A percentile compares a stretch with the other conserved stretches of the same genome.
phyloP scores from a whole-genome alignment of 2,329 filamentous ascomycete genomes.

The Aspergillus oerlinghausenensis region DNA sequence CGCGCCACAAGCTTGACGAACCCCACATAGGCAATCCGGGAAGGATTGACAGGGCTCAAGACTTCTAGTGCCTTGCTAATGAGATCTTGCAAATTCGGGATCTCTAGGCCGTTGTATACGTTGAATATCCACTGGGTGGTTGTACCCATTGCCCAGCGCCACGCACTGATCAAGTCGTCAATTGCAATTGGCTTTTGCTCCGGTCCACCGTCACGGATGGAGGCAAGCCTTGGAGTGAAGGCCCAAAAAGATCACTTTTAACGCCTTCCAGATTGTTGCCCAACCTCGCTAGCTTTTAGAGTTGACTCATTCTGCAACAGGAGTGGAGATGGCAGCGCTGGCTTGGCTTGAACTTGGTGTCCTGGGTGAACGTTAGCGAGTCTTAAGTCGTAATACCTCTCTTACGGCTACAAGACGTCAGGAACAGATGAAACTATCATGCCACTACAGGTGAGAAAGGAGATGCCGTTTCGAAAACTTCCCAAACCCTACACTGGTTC shows the following conservation, averaged over 20 bases:
- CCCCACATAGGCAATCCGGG: neutral
- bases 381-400: neutral
- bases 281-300: constrained; percentile 16
- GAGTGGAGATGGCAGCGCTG: neutral
- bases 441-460: neutral
- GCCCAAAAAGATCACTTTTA: neutral
- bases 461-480: neutral
- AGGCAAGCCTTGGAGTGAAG: neutral
- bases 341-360: neutral
- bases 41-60: neutral
- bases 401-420: neutral
- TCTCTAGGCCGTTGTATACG: neutral
- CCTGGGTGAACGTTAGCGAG: neutral
- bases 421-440: neutral
- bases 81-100: neutral
- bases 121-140: neutral
- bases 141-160: neutral
- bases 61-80: neutral
- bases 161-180: neutral
- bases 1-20: constrained; percentile 13
- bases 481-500: neutral
- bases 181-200: neutral
- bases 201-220: neutral
- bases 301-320: neutral
- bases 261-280: constrained; percentile 13